These are phyloP conservation scores for Pseudocercospora eumusae DNA, from an alignment of 2,329 filamentous ascomycete species.

Conservation along the genomic window DNA sequence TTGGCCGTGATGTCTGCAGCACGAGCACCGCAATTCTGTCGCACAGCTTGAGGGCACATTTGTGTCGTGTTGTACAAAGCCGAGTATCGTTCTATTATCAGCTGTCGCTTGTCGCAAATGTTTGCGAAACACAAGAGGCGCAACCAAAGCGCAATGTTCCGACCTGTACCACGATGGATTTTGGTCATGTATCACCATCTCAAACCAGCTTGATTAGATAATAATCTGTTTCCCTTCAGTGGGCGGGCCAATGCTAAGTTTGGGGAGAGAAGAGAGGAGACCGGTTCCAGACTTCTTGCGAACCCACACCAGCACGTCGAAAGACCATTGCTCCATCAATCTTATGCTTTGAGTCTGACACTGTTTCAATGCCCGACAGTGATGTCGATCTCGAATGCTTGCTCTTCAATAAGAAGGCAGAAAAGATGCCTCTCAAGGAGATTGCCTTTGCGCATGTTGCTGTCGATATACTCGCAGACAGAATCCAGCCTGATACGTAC, in stretches of 20 bases:
- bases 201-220: not conserved
- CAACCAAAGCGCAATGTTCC: not conserved
- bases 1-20: not conserved
- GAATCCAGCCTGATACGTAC: not conserved
- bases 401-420: not conserved
- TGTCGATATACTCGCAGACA: not conserved
- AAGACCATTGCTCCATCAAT: not conserved
- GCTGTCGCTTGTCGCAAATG: not conserved
- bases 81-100: not conserved
- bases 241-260: not conserved
- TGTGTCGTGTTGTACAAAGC: not conserved
- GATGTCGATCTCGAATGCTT: not conserved
- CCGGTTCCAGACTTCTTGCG: not conserved
- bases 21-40: not conserved
- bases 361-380: not conserved
- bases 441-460: not conserved
- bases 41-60: not conserved
- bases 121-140: not conserved
- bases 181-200: not conserved
- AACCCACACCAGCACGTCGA: not conserved
- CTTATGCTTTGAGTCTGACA: not conserved
- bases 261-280: not conserved
- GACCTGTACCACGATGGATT: not conserved
- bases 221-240: not conserved
- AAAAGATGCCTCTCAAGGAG: not conserved